Conservation (phyloP, 495 filamentous ascomycete genomes). For the Stereocaulon alpinum region DNA sequence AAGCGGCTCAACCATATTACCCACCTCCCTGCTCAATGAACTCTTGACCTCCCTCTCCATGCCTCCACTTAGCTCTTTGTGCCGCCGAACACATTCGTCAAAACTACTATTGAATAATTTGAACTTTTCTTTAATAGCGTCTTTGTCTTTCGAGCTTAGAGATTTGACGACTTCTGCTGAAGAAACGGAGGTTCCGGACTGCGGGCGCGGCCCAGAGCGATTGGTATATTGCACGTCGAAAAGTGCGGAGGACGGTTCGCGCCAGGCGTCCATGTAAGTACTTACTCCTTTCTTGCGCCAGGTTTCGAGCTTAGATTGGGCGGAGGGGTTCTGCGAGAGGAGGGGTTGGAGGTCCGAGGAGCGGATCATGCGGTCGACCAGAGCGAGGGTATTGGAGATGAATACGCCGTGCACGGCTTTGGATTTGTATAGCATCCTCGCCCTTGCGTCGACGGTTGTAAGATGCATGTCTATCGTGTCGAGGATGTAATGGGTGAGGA, state of each 20-base stretch:
- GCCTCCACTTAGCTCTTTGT: constrained; percentile 65
- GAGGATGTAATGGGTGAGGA: constrained; percentile 77
- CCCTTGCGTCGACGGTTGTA: constrained; percentile 63
- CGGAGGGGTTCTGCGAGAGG: constrained; percentile 51
- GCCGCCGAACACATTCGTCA: constrained; percentile 71
- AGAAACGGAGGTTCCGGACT: constrained; percentile 52
- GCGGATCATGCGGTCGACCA: constrained; percentile 77
- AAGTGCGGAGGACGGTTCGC: constrained; percentile 71
- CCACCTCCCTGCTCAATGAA: constrained; percentile 48
- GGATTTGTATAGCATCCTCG: constrained; percentile 61
- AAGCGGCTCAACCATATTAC: constrained; percentile 81
- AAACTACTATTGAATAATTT: constrained; percentile 82
- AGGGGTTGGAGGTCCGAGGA: constrained; percentile 67
- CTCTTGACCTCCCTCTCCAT: constrained; percentile 75
- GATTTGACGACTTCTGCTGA: constrained; percentile 73
- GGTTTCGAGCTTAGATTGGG: constrained; percentile 52
- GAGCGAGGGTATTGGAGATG: constrained; percentile 75
- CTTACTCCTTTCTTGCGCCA: constrained; percentile 80
- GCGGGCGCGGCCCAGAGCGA: constrained; percentile 58
- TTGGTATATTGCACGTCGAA: constrained; percentile 90
- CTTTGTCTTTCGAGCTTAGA: constrained; percentile 79
- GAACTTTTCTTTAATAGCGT: constrained; percentile 94
- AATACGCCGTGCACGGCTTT: constrained; percentile 79
- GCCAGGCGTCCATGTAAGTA: constrained; percentile 80
- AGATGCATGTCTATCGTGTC: constrained; percentile 80